These are phyloP conservation scores for Zostera marina DNA, from an alignment of 116 monocot species.

Conservation along the genomic window DNA sequence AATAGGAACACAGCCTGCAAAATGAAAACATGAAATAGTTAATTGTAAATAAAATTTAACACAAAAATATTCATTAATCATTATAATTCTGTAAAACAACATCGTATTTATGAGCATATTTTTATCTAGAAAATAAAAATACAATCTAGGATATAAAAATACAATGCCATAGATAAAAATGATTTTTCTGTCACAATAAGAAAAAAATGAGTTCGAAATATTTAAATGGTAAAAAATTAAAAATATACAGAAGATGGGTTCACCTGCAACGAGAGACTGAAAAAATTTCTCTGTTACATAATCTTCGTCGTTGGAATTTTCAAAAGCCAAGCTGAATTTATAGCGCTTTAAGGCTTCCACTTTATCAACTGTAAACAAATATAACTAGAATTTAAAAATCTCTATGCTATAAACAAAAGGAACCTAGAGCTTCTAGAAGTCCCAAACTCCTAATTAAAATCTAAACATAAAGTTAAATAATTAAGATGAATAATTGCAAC, in stretches of 20 bases:
- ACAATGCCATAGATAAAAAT: too few relatives aligned
- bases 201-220: too few relatives aligned
- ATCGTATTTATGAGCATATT: too few relatives aligned
- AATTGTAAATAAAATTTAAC: background rate
- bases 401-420: background rate
- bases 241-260: background rate
- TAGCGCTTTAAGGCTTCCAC: constrained; percentile 66
- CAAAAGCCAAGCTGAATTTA: constrained; percentile 97
- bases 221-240: background rate
- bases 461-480: too few relatives aligned
- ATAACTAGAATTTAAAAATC: background rate
- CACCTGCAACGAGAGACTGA: constrained; percentile 95
- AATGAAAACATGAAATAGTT: background rate
- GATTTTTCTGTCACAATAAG: too few relatives aligned
- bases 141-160: too few relatives aligned
- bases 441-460: too few relatives aligned
- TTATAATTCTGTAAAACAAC: too few relatives aligned
- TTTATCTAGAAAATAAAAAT: too few relatives aligned
- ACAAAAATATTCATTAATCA: too few relatives aligned
- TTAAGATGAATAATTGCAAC: too few relatives aligned
- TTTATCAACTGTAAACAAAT: constrained; percentile 53
- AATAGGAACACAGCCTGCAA: constrained; percentile 72
- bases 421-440: background rate
- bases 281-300: constrained; percentile 97
- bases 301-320: constrained; percentile 93